Evolutionary conservation across 2,329 filamentous ascomycete genomes (phyloP).

Genomic region (Rhynchosporium agropyri): DNA sequence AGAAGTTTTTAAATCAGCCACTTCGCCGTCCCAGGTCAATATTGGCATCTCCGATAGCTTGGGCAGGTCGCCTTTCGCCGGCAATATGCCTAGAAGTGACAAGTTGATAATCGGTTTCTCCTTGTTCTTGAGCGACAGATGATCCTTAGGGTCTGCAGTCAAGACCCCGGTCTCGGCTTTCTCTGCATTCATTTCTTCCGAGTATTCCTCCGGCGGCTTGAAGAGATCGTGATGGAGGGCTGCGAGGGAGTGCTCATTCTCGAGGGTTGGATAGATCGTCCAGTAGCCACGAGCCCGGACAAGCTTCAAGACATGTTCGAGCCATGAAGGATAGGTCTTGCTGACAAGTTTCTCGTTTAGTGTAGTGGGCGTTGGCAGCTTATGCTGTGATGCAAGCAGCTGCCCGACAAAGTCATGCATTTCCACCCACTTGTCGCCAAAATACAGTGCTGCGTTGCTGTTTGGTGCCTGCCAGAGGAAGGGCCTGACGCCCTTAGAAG

Average conservation of each 20-base stretch:
- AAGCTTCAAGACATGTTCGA: slow-evolving; percentile 77
- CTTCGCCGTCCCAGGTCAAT: slow-evolving; percentile 64
- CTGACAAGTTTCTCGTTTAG: slow-evolving; percentile 62
- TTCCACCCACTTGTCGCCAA: slow-evolving; percentile 85
- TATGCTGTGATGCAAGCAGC: slow-evolving; percentile 37
- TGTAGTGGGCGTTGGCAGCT: slow-evolving; percentile 45
- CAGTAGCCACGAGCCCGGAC: slow-evolving; percentile 76
- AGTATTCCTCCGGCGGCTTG: slow-evolving; percentile 70
- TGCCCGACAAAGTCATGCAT: slow-evolving; percentile 76
- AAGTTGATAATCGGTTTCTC: slow-evolving; percentile 48
- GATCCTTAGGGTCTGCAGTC: slow-evolving; percentile 37
- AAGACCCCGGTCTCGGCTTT: slow-evolving; percentile 29
- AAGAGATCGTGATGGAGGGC: slow-evolving; percentile 78
- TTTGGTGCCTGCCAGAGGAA: slow-evolving; percentile 88
- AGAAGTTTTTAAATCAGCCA: slow-evolving; percentile 47
- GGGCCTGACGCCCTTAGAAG: slow-evolving; percentile 25
- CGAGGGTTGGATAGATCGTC: slow-evolving; percentile 73
- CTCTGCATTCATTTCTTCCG: slow-evolving; percentile 33
- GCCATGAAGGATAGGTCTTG: slow-evolving; percentile 72
- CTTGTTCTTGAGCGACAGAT: slow-evolving; percentile 35
- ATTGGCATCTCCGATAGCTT: slow-evolving; percentile 56
- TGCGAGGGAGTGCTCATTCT: slow-evolving; percentile 54
- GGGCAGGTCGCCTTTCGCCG: slow-evolving; percentile 48
- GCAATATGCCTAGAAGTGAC: slow-evolving; percentile 55
- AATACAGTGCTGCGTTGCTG: slow-evolving; percentile 78